These are phyloP conservation scores for Coriolopsis trogii DNA, from an alignment of 1,284 basidiomycete genomes.

Conservation along the genomic window DNA sequence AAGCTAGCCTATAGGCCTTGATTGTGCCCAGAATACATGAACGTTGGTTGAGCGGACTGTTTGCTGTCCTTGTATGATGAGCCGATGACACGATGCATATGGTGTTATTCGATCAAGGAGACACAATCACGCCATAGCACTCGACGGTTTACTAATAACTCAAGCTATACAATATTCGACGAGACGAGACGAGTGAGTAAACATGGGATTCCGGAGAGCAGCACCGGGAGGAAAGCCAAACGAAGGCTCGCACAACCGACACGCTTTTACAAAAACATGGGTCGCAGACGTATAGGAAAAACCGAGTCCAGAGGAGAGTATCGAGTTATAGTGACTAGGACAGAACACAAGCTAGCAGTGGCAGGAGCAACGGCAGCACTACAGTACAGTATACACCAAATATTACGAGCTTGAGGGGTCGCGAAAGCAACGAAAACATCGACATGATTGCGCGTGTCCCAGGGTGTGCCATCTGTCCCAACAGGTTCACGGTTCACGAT, in stretches of 20 bases:
- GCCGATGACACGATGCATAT: too few species aligned
- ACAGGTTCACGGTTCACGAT: neutral
- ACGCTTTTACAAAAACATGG: conserved; percentile 7
- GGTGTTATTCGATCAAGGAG: too few species aligned
- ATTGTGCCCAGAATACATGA: too few species aligned
- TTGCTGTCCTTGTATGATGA: too few species aligned
- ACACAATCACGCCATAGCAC: neutral
- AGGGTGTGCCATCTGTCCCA: neutral
- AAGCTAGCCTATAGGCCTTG: too few species aligned
- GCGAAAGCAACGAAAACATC: conserved; percentile 27
- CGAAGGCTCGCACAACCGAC: neutral
- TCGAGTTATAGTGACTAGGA: conserved; percentile 7
- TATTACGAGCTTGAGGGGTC: conserved; percentile 17
- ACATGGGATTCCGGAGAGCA: neutral
- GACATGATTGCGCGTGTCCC: conserved; percentile 19
- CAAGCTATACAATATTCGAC: conserved; percentile 20
- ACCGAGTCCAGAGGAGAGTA: conserved; percentile 2
- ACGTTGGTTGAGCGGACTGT: too few species aligned
- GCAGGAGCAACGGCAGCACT: conserved; percentile 17
- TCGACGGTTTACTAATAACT: conserved; percentile 10
- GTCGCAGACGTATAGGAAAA: neutral
- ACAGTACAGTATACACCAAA: conserved; percentile 28
- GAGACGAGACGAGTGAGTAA: neutral
- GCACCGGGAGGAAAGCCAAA: neutral
- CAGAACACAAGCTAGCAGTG: conserved; percentile 14